phyloP scores from a whole-genome alignment of 768 basidiomycete species.

The Auricularia auricula-judae region DNA sequence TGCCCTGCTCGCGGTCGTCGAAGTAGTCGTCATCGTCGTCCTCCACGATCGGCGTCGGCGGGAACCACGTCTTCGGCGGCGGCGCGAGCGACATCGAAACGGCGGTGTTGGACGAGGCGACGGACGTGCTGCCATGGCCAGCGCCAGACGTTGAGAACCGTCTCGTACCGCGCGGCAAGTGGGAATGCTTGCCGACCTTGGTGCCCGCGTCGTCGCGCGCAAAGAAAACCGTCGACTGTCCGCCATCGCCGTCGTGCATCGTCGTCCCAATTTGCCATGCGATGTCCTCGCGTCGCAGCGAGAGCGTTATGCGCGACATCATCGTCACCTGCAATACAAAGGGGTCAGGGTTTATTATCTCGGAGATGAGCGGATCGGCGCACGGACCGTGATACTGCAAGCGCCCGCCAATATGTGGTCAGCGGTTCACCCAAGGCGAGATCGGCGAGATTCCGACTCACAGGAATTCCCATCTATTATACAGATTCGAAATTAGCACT shows the following conservation, averaged over 20 bases:
- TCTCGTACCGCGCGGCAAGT: neutral
- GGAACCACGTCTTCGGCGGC: neutral
- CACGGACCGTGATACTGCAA: neutral
- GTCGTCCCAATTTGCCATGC: neutral
- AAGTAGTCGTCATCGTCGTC: neutral
- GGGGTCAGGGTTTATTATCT: neutral
- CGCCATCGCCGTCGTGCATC: neutral
- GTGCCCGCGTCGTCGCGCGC: neutral
- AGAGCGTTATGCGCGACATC: conserved; percentile 58
- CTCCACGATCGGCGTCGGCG: neutral
- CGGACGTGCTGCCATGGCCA: neutral
- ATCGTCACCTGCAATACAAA: conserved; percentile 37
- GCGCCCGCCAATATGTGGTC: no score
- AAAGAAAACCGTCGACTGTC: neutral
- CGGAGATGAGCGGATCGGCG: neutral
- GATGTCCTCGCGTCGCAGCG: neutral
- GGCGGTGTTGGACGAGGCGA: neutral
- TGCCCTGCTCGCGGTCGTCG: neutral
- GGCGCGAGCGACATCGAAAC: neutral
- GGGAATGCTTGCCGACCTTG: neutral
- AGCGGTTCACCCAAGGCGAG: neutral
- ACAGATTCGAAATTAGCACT: neutral
- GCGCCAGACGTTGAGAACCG: neutral
- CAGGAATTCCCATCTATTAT: conserved; percentile 27
- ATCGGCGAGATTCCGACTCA: conserved; percentile 14